Evolutionary conservation across 139 green algal species (phyloP).

Genomic region (Chlamydomonas urium): DNA sequence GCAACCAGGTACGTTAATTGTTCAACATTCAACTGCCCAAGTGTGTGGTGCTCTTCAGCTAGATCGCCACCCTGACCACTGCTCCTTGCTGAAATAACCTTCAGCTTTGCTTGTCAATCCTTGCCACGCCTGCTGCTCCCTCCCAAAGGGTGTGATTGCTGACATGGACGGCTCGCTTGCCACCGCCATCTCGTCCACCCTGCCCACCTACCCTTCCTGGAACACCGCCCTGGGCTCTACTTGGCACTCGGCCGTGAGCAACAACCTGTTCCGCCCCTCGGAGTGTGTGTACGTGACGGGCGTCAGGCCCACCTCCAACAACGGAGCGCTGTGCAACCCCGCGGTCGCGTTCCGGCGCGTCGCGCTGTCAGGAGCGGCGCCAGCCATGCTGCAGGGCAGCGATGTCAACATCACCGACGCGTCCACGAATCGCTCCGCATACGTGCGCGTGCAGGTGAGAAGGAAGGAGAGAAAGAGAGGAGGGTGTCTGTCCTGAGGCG

Average conservation of each 20-base stretch:
- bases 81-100: no score
- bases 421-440: constrained; percentile 24
- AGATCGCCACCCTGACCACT: no score
- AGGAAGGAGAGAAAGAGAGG: no score
- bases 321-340: constrained; percentile 30
- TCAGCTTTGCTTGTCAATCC: no score
- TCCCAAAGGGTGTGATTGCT: no score
- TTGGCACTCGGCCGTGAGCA: constrained; percentile 30
- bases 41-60: no score
- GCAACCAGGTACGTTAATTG: constrained; percentile 36
- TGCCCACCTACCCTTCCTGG: constrained; percentile 4
- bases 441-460: constrained; percentile 24
- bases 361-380: constrained; percentile 39
- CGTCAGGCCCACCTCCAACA: background rate
- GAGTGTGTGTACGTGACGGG: constrained; percentile 24
- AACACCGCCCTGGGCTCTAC: constrained; percentile 14
- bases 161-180: constrained; percentile 54
- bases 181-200: constrained; percentile 18
- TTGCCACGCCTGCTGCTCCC: no score
- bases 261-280: constrained; percentile 23
- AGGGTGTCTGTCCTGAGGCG: no score
- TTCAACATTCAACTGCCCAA: no score
- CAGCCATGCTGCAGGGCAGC: constrained; percentile 10
- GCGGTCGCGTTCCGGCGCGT: constrained; percentile 29
- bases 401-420: constrained; percentile 6